These are phyloP conservation scores for Rhizopus delemar DNA, from an alignment of 371 early-diverging fungal species.

Conservation along the genomic window DNA sequence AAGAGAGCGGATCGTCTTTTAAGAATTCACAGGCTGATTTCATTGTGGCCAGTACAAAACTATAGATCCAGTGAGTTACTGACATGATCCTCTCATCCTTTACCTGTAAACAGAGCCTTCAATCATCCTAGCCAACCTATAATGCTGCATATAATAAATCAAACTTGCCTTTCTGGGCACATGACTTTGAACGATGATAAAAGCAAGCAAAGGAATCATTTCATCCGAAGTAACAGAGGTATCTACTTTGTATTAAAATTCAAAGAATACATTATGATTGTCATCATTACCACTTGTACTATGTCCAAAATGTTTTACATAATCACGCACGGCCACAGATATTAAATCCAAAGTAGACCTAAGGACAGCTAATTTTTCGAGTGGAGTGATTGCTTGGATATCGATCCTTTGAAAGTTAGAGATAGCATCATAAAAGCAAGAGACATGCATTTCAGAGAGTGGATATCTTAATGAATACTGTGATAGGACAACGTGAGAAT, in stretches of 20 bases:
- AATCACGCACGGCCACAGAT: slow-evolving; percentile 37
- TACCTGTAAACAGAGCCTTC: slow-evolving; percentile 57
- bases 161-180: slow-evolving; percentile 56
- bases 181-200: slow-evolving; percentile 53
- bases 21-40: slow-evolving; percentile 58
- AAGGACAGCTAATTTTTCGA: slow-evolving; percentile 48
- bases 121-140: slow-evolving; percentile 49
- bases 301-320: slow-evolving; percentile 27
- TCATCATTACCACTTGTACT: slow-evolving; percentile 16
- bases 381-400: slow-evolving; percentile 49
- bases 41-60: slow-evolving; percentile 57
- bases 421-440: slow-evolving; percentile 39
- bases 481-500: slow-evolving; percentile 37
- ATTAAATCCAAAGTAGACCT: slow-evolving; percentile 45
- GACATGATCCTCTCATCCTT: neutral
- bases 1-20: slow-evolving; percentile 56
- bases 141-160: slow-evolving; percentile 59
- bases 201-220: slow-evolving; percentile 63
- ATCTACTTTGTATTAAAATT: slow-evolving; percentile 11
- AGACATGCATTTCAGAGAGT: slow-evolving; percentile 43
- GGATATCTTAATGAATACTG: slow-evolving; percentile 47
- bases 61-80: slow-evolving; percentile 3
- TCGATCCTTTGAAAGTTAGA: slow-evolving; percentile 35
- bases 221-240: slow-evolving; percentile 63
- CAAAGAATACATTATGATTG: neutral